Base-by-base conservation (phyloP, 139 green algal genomes). In the Chlorella sp. region DNA sequence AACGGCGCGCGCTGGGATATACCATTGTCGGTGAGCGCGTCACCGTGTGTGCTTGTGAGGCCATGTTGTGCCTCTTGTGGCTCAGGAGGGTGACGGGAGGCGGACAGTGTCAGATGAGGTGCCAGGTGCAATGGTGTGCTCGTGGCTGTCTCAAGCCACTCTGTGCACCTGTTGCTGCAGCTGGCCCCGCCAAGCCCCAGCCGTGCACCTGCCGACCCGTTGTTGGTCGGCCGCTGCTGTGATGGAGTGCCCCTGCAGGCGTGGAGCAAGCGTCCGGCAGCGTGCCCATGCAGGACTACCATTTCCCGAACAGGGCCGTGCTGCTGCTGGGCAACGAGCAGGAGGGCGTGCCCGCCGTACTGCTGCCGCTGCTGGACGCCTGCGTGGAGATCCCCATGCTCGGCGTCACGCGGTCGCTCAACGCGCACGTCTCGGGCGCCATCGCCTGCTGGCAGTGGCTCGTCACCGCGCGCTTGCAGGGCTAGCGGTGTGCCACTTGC, bases 261-360 rank as follows among this genome's bases (percentile, higher is more conserved):
- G 77, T 96, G 33, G 91, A 97, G 80, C 92, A 97, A 76, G 96
- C 88, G 1, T 74, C 80, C 22, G 84, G 88, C 62, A 93, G 85
- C 33, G 62, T 84, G 20, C 35, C 72, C 2, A 68, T 93, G 68
- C 74, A 85, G 42, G 22, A 34, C 27, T 88, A 74, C 60, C 5
- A 5, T 24, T 96, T 92, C 62, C 85, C 88, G 0, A 23, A 23
- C 0, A 72, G 62, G 17, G 82, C 64, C 6, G 83, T 95, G 49
- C 76, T 97, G 59, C 59, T 97, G 74, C 83, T 97, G 66, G 92
- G 92, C 23, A 83, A 87, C 5, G 92, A 97, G 77, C 87, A 85
- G 82, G 88, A 91, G 29, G 87, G 87, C 30, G 77, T 92, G 10
- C 87, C 86, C 5, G 82, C 73, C 20, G 17, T 29, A 1, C 69